Evolutionary conservation across 2,329 filamentous ascomycete genomes (phyloP).

Genomic region (Phyllosticta capitalensis): DNA sequence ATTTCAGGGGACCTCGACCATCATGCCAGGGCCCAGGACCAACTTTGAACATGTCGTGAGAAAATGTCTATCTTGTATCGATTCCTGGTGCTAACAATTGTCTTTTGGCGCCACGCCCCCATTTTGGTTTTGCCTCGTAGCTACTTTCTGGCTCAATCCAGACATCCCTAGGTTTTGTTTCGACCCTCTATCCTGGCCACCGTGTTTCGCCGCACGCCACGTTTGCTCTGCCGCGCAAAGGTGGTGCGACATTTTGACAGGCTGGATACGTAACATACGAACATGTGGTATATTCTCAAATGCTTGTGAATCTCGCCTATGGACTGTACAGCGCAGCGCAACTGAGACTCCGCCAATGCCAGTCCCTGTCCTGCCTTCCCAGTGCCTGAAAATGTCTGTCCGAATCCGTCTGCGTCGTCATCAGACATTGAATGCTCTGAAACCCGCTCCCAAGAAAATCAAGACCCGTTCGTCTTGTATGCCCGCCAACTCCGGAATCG

Average conservation of each 20-base stretch:
- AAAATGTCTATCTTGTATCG: too few relatives aligned
- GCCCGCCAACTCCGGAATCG: slow-evolving; percentile 7
- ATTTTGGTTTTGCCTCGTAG: too few relatives aligned
- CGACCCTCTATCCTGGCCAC: neutral
- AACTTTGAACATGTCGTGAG: too few relatives aligned
- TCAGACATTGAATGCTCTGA: neutral
- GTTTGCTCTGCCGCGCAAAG: neutral
- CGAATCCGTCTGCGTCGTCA: neutral
- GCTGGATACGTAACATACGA: neutral
- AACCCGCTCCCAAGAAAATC: neutral
- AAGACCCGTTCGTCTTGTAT: neutral
- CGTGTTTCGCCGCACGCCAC: neutral
- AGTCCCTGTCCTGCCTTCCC: neutral
- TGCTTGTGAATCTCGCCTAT: neutral
- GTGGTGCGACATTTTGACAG: neutral
- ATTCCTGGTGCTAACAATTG: too few relatives aligned
- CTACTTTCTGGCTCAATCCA: too few relatives aligned
- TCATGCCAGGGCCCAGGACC: too few relatives aligned
- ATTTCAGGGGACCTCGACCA: too few relatives aligned
- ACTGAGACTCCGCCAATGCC: neutral
- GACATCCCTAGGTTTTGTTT: too few relatives aligned
- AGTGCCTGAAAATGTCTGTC: too few relatives aligned
- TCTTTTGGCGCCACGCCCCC: too few relatives aligned
- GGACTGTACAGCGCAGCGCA: neutral
- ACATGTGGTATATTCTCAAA: neutral